These are phyloP conservation scores for Aschersonia sp. DNA, from an alignment of 2,329 filamentous ascomycete genomes.

Conservation along the genomic window DNA sequence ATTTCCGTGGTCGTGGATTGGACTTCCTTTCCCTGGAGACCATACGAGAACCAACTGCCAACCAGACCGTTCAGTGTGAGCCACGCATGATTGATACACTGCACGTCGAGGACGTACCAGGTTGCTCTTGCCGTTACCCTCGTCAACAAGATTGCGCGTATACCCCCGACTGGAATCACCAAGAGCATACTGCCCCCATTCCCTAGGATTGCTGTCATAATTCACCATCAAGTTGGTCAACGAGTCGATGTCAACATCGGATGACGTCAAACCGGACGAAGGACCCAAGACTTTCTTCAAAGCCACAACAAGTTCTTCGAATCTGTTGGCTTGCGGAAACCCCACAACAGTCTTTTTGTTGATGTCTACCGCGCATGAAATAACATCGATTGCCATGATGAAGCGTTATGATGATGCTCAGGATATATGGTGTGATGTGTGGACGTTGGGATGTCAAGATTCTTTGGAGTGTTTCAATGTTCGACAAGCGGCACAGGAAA, in stretches of 20 bases:
- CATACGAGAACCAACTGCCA: conserved; percentile 74
- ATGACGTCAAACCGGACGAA: conserved; percentile 67
- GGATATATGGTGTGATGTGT: background rate
- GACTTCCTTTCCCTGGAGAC: conserved; percentile 69
- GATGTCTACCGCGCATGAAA: conserved; percentile 11
- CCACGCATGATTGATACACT: background rate
- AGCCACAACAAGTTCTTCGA: conserved; percentile 57
- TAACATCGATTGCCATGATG: conserved; percentile 20
- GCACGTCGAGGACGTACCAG: conserved; percentile 33
- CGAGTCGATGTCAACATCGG: conserved; percentile 62
- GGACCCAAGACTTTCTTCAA: conserved; percentile 64
- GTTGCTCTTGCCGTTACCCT: conserved; percentile 71
- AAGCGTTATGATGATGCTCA: background rate
- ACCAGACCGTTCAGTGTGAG: background rate
- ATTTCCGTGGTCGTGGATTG: conserved; percentile 79
- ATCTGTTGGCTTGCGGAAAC: conserved; percentile 26
- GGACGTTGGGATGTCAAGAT: background rate
- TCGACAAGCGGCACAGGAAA: background rate
- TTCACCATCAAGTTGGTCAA: conserved; percentile 58
- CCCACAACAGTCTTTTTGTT: conserved; percentile 10
- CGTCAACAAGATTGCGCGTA: conserved; percentile 79
- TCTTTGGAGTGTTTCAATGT: background rate
- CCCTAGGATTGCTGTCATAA: conserved; percentile 52
- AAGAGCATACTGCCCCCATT: conserved; percentile 66
- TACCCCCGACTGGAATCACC: conserved; percentile 57